Base-by-base conservation (phyloP, 768 basidiomycete genomes). In the Amanita pseudoporphyria region DNA sequence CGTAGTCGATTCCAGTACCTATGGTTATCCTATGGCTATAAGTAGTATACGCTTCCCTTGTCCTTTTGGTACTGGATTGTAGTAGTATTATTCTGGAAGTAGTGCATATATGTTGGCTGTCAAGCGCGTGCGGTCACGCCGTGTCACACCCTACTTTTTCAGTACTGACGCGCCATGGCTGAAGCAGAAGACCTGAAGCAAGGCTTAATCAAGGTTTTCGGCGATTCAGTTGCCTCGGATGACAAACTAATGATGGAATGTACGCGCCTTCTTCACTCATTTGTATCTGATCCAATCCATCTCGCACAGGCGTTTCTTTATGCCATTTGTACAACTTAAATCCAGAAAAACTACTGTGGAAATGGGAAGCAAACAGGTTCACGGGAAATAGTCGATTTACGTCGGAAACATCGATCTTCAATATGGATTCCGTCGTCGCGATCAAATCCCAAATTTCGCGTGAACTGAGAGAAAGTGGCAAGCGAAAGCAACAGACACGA, bases 351-450 rank as follows among this genome's bases (percentile, higher is more conserved):
- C 69, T 89, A 16, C 71, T 70, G 35, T 88, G 70, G 64, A 88
- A 87, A 61, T 80, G 82, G 72, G 82, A 89, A 59, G 83, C 83
- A 3, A 48, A 67, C 60, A 69, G 71, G 57, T 69, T 71, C 53
- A 65, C 53, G 5, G 10, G 9, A 16, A 66, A 3, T 64, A 66
- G 24, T 54, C 64, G 2, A 67, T 67, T 28, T 3, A 59, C 58
- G 18, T 70, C 71, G 1, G 65, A 67, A 47, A 64, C 68, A 30
- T 58, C 63, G 0, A 60, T 66, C 5, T 65, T 77, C 36, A 71
- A 71, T 19, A 66, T 74, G 52, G 79, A 84, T 49, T 73, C 76
- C 3, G 62, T 72, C 42, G 57, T 58, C 46, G 67, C 73, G 13
- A 67, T 82, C 24, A 72, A 72, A 39, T 70, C 70, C 10, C 64